A percentile compares a stretch with the other conserved stretches of the same genome.
Evolutionary conservation across 225 moss, liverwort and hornwort genomes (phyloP).

Genomic region (Ulota crispa): DNA sequence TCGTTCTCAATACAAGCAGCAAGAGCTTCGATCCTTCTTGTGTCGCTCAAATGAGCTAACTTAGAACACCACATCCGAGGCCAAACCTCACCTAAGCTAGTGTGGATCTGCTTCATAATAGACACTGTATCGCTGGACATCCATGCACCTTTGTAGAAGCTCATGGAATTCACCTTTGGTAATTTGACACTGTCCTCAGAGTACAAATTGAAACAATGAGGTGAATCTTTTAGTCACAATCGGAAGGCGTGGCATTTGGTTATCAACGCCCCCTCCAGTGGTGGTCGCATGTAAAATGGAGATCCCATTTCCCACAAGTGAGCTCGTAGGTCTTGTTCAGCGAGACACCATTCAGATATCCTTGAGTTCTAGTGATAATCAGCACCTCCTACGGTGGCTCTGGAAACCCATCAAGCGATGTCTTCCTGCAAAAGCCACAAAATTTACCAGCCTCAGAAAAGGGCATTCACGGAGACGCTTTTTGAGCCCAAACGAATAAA

Average conservation of each 20-base stretch:
- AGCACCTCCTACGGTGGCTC: conserved; percentile 64
- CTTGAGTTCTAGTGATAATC: conserved; percentile 75
- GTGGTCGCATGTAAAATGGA: conserved; percentile 76
- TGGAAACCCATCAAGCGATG: conserved; percentile 71
- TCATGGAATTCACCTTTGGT: conserved; percentile 41
- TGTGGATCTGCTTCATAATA: conserved; percentile 80
- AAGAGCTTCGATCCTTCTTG: conserved; percentile 63
- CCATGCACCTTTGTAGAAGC: conserved; percentile 74
- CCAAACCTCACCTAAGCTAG: conserved; percentile 66
- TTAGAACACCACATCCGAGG: conserved; percentile 66
- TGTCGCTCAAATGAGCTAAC: conserved; percentile 63
- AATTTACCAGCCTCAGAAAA: conserved; percentile 11
- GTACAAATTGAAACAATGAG: conserved; percentile 73
- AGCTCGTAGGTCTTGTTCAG: conserved; percentile 74
- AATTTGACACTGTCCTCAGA: conserved; percentile 56
- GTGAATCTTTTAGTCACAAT: conserved; percentile 89
- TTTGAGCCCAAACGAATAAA: background rate
- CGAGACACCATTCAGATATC: conserved; percentile 66
- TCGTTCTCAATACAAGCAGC: conserved; percentile 65
- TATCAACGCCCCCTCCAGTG: conserved; percentile 73
- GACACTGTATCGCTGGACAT: conserved; percentile 74
- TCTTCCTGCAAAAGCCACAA: conserved; percentile 56
- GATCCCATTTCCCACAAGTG: conserved; percentile 96
- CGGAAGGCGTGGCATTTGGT: conserved; percentile 74
- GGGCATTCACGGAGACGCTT: background rate